Percentiles rank a stretch among this genome's conserved stretches.
phyloP scores from a whole-genome alignment of 768 basidiomycete genomes.

The Daedaleopsis sinensis region DNA sequence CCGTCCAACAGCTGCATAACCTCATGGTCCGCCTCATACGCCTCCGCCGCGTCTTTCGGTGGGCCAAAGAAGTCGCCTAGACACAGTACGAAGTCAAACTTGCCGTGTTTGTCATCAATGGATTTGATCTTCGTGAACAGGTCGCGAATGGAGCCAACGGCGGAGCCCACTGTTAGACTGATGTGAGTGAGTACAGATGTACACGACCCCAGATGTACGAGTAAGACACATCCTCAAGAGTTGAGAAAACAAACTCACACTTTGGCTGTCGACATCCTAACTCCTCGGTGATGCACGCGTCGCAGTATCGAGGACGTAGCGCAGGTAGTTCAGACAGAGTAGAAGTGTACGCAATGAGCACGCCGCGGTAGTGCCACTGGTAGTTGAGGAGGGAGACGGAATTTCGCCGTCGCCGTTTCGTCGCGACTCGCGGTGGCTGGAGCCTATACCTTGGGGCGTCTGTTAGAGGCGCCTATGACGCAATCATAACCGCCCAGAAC shows the following conservation, averaged over 20 bases:
- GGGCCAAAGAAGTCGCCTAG: conserved; percentile 86
- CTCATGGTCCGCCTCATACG: conserved; percentile 48
- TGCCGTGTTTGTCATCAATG: conserved; percentile 91
- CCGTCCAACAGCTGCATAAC: conserved; percentile 66
- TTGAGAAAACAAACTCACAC: conserved; percentile 20
- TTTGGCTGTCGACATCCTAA: conserved; percentile 14
- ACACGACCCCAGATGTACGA: neutral
- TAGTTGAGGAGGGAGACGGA: too few species aligned
- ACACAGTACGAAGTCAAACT: conserved; percentile 84
- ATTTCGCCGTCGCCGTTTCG: too few species aligned
- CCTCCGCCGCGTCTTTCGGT: conserved; percentile 35
- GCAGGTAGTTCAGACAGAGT: too few species aligned
- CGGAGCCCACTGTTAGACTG: conserved; percentile 81
- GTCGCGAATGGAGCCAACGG: conserved; percentile 71
- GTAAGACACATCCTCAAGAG: neutral
- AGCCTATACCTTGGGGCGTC: neutral
- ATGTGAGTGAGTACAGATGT: neutral
- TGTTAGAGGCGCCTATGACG: neutral
- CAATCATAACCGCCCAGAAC: too few species aligned
- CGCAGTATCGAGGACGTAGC: neutral
- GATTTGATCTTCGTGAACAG: conserved; percentile 79
- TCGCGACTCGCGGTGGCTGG: too few species aligned
- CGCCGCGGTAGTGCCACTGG: too few species aligned
- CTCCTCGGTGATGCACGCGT: neutral
- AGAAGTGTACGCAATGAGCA: too few species aligned